Conservation (phyloP, 75 land plant species). For the Pinus albicaulis region DNA sequence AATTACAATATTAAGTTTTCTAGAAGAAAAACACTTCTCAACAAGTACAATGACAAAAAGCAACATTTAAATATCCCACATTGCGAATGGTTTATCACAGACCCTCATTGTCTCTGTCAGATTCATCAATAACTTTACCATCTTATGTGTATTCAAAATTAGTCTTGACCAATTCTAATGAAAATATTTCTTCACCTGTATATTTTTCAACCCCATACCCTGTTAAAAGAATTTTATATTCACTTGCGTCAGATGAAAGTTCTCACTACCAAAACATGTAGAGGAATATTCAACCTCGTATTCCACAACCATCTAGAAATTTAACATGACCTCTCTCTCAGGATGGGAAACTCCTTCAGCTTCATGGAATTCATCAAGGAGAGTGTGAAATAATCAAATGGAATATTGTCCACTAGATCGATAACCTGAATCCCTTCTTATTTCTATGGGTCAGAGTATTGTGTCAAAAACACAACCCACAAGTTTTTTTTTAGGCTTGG, state of each 20-base stretch:
- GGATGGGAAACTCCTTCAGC: constrained; percentile 15
- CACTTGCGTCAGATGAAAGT: constrained; percentile 12
- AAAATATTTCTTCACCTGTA: constrained; percentile 7
- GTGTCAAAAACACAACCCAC: constrained; percentile 9
- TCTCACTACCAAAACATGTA: constrained; percentile 8
- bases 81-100: constrained; percentile 11
- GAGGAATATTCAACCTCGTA: constrained; percentile 3
- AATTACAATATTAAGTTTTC: background rate
- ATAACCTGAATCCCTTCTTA: constrained; percentile 9
- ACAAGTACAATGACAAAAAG: constrained; percentile 23
- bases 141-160: background rate
- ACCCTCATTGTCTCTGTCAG: constrained; percentile 10
- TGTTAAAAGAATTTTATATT: constrained; percentile 14
- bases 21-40: constrained; percentile 23
- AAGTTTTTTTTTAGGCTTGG: constrained; percentile 41
- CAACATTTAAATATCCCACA: constrained; percentile 3
- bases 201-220: background rate
- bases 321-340: constrained; percentile 4
- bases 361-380: constrained; percentile 8
- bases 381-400: constrained; percentile 15
- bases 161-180: constrained; percentile 3
- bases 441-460: background rate
- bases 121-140: constrained; percentile 4
- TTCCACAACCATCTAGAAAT: constrained; percentile 5
- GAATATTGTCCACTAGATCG: constrained; percentile 16